Evolutionary conservation across 2,329 filamentous ascomycete species (phyloP), one percentile per base, ranked within the genome.

Genomic region (Cercospora zeina): DNA sequence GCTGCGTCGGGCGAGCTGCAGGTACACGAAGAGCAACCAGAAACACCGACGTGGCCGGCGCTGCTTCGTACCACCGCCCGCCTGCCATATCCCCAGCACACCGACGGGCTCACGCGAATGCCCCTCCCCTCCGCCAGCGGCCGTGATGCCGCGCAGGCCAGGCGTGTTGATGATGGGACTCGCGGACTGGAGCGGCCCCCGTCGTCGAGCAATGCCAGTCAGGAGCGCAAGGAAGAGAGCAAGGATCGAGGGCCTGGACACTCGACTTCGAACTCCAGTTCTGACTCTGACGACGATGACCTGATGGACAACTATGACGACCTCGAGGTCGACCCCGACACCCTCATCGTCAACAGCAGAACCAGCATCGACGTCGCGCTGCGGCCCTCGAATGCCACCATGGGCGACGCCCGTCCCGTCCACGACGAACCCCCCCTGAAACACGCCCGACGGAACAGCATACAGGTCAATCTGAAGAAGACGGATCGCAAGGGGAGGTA

Each of bases 381-480:
- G 58, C 54, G 68, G 24, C 69, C 66, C 6, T 50, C 65, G 13
- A 53, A 53, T 34, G 54, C 54, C 24, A 37, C 51, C 42, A 63
- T 62, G 59, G 50, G 39, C 37, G 42, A 49, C 7, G 42, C 7
- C 10, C 47, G 39, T 37, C 30, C 45, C n/a, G 3, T 16, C 24
- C 45, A 24, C 19, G 45, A 24, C 21, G 54, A 47, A 9, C 27
- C 42, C 24, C 16, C 42, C 21, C 13, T 13, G 30, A 10, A 54
- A 27, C 53, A 63, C 36, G 50, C 49, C 49, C 68, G 73, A 61
- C 70, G 74, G 56, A 77, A 74, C 64, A 80, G 77, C 68, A 76
- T 83, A 42, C 77, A 81, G 60, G 74, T 83, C 39, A 73, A 77
- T 39, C 70, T 83, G 33, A 77, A 82, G 66, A 75, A 77, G 68